A percentile compares a stretch with the other conserved stretches of the same genome.
phyloP scores from a whole-genome alignment of 2,329 filamentous ascomycete species.

The Hymenoscyphus salicellus region DNA sequence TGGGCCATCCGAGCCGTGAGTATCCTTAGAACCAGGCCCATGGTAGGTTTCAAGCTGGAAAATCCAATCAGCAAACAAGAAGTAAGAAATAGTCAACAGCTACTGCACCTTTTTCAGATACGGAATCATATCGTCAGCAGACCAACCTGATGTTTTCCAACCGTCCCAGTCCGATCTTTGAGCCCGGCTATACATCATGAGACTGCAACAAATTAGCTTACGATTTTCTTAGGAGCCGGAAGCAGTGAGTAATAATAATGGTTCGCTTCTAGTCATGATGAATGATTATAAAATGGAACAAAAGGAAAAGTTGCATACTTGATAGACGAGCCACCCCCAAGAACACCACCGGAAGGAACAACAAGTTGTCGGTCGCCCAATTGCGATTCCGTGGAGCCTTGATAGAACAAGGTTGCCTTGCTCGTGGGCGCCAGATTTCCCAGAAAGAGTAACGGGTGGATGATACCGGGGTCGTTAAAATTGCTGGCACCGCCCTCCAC shows the following conservation, averaged over 20 bases:
- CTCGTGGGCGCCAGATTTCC: slow-evolving; percentile 43
- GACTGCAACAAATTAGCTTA: not conserved
- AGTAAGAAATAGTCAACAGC: not conserved
- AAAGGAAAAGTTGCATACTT: slow-evolving; percentile 22
- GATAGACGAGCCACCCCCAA: slow-evolving; percentile 45
- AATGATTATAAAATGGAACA: no score
- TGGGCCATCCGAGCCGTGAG: slow-evolving; percentile 53
- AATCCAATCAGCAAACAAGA: slow-evolving; percentile 24
- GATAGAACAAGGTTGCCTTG: slow-evolving; percentile 46
- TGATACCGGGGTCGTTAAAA: slow-evolving; percentile 43
- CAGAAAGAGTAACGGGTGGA: slow-evolving; percentile 41
- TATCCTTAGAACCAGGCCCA: slow-evolving; percentile 12
- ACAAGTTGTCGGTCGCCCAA: slow-evolving; percentile 39
- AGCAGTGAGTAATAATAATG: no score
- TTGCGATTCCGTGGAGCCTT: slow-evolving; percentile 41
- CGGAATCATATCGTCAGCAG: slow-evolving; percentile 47
- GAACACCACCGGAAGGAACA: slow-evolving; percentile 36
- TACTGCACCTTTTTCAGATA: slow-evolving; percentile 43
- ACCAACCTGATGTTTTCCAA: slow-evolving; percentile 50
- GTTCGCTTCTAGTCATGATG: no score
- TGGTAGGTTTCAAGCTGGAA: slow-evolving; percentile 50
- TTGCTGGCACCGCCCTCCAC: slow-evolving; percentile 50
- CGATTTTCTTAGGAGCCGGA: no score
- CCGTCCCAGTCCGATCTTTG: slow-evolving; percentile 46
- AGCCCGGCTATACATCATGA: slow-evolving; percentile 38